A percentile compares a stretch with the other conserved stretches of the same genome.
Conservation (phyloP, 2,329 filamentous ascomycete genomes). For the Fusarium napiforme region DNA sequence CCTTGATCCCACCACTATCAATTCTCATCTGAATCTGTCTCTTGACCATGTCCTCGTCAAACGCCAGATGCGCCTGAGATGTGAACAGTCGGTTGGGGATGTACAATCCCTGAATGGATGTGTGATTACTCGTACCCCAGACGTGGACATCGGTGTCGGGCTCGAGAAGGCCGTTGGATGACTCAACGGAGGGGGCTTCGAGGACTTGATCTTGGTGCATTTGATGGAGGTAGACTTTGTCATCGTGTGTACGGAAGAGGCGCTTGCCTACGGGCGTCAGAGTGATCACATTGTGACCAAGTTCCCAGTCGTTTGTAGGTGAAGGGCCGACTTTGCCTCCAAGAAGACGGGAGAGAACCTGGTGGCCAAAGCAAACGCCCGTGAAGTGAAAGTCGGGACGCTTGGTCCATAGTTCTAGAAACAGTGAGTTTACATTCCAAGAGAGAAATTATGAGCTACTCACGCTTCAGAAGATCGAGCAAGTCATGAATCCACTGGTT, state of each 20-base stretch:
- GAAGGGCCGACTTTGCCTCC: constrained; percentile 74
- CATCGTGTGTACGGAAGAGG: constrained; percentile 69
- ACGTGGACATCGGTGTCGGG: constrained; percentile 58
- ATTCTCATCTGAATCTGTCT: constrained; percentile 71
- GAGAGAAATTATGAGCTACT: not conserved
- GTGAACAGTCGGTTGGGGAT: constrained; percentile 71
- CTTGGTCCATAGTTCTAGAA: constrained; percentile 59
- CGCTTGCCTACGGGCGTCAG: constrained; percentile 74
- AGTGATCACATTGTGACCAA: constrained; percentile 72
- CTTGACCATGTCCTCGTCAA: constrained; percentile 74
- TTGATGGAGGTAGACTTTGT: constrained; percentile 71
- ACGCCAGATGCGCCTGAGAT: constrained; percentile 84
- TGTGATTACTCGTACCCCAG: constrained; percentile 73
- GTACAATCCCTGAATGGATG: constrained; percentile 80
- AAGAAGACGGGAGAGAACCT: constrained; percentile 78
- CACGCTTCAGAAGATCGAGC: constrained; percentile 65
- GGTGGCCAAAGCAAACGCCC: constrained; percentile 85
- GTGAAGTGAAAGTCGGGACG: constrained; percentile 68
- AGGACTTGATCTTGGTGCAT: constrained; percentile 83
- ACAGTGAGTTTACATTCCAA: not conserved
- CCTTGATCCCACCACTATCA: constrained; percentile 69
- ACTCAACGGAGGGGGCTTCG: constrained; percentile 66
- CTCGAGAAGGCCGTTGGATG: constrained; percentile 51
- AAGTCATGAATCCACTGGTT: constrained; percentile 79
- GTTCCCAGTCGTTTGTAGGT: constrained; percentile 75